These are phyloP conservation scores for Saturnispora sanitii DNA, from an alignment of 805 yeast species.

Conservation along the genomic window DNA sequence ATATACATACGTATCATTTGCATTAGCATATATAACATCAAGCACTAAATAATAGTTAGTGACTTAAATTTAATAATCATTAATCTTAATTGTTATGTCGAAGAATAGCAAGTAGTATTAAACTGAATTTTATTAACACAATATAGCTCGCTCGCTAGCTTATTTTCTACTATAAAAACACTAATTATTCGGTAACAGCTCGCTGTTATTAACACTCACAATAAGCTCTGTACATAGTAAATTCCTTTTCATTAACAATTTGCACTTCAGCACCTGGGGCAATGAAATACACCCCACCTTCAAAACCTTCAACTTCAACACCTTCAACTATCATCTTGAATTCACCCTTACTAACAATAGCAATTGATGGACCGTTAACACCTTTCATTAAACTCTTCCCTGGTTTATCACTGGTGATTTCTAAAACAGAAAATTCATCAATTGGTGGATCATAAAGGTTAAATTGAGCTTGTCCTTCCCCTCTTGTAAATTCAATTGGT, in stretches of 20 bases:
- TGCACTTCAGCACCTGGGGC: slow-evolving; percentile 67
- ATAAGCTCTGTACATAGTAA: slow-evolving; percentile 85
- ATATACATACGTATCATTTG: too few relatives aligned
- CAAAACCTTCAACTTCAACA: slow-evolving; percentile 37
- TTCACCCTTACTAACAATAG: slow-evolving; percentile 72
- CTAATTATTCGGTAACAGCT: not conserved
- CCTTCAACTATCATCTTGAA: slow-evolving; percentile 45
- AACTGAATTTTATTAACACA: too few relatives aligned
- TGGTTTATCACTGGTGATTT: slow-evolving; percentile 51
- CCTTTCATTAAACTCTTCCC: slow-evolving; percentile 47
- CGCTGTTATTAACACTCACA: slow-evolving; percentile 49
- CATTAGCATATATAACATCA: too few relatives aligned
- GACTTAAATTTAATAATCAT: too few relatives aligned
- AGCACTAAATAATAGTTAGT: too few relatives aligned
- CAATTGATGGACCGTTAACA: slow-evolving; percentile 78
- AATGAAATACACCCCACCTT: slow-evolving; percentile 78
- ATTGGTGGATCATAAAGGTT: slow-evolving; percentile 90
- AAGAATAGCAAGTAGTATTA: too few relatives aligned
- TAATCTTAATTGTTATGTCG: too few relatives aligned
- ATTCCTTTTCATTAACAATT: slow-evolving; percentile 41
- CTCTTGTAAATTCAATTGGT: slow-evolving; percentile 48
- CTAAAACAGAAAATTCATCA: slow-evolving; percentile 90
- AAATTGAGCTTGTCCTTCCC: slow-evolving; percentile 57
- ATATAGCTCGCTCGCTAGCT: too few relatives aligned
- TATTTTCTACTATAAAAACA: not conserved